These are phyloP conservation scores for Phytophthora ramorum DNA, from an alignment of 352 stramenopile species.

Conservation along the genomic window DNA sequence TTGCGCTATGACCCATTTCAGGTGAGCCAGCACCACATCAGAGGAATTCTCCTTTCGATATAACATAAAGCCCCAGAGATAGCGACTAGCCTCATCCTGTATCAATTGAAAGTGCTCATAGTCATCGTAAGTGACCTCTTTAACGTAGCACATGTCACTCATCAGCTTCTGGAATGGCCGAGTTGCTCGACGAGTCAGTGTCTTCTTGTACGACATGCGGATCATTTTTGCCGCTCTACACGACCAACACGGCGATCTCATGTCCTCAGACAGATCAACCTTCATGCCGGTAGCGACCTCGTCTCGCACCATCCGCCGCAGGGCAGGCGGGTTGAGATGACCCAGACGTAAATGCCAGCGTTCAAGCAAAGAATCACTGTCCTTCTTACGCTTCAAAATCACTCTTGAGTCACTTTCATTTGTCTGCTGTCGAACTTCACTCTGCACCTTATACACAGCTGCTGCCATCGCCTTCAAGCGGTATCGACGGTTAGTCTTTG, in stretches of 20 bases:
- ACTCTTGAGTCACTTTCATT: not conserved
- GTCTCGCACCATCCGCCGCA: slow-evolving; percentile 8
- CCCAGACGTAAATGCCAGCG: not conserved
- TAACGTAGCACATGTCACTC: slow-evolving; percentile 16
- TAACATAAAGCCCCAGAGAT: slow-evolving; percentile 14
- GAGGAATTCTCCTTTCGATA: slow-evolving; percentile 9
- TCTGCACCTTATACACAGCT: not conserved
- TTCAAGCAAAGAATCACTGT: not conserved
- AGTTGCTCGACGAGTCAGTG: not conserved
- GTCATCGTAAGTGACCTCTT: slow-evolving; percentile 5
- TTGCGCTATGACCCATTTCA: not conserved
- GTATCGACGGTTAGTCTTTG: slow-evolving; percentile 2
- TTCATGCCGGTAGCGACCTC: slow-evolving; percentile 1
- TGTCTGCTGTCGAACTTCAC: not conserved
- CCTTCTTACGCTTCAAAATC: not conserved
- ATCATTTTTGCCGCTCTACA: slow-evolving; percentile 5
- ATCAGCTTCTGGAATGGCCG: slow-evolving; percentile 15
- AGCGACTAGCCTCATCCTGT: slow-evolving; percentile 12
- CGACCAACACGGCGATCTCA: not conserved
- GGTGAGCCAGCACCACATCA: slow-evolving; percentile 8
- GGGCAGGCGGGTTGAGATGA: slow-evolving; percentile 2
- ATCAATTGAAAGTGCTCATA: slow-evolving; percentile 22
- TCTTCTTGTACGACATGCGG: slow-evolving; percentile 24
- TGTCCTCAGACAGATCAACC: not conserved
- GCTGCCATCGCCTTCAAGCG: not conserved